phyloP scores from a whole-genome alignment of 371 early-diverging fungal species.

The Chytridium lagenaria region DNA sequence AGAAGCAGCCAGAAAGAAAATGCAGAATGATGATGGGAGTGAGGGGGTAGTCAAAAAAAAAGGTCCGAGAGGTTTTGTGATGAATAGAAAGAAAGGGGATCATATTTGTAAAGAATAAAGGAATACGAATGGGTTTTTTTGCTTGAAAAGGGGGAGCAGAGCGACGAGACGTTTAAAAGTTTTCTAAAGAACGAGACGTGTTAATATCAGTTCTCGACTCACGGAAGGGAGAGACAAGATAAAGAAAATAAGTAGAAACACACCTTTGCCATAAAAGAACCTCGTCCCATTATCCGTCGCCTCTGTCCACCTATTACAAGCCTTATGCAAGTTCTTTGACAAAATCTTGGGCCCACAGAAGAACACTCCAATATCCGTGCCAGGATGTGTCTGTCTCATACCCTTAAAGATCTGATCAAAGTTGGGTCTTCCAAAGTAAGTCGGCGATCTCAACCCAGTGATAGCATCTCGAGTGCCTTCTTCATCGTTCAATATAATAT shows the following conservation, averaged over 20 bases:
- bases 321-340: slow-evolving; percentile 58
- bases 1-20: background rate
- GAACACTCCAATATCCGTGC: slow-evolving; percentile 60
- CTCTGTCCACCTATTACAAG: slow-evolving; percentile 70
- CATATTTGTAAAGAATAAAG: too few species aligned
- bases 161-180: too few species aligned
- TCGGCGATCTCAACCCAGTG: slow-evolving; percentile 55
- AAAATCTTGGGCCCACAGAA: slow-evolving; percentile 66
- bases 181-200: too few species aligned
- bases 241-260: too few species aligned
- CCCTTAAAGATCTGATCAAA: slow-evolving; percentile 55
- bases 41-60: background rate
- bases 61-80: background rate
- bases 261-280: slow-evolving; percentile 59
- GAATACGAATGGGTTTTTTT: too few species aligned
- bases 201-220: too few species aligned
- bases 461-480: slow-evolving; percentile 54
- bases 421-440: slow-evolving; percentile 61
- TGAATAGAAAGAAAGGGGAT: too few species aligned
- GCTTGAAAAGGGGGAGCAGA: too few species aligned
- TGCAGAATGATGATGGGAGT: background rate
- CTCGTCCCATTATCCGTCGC: slow-evolving; percentile 50
- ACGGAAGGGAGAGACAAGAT: too few species aligned
- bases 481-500: slow-evolving; percentile 57
- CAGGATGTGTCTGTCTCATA: slow-evolving; percentile 43